Conservation (phyloP, 345 rosid genomes). For the Arabidopsis suecica region DNA sequence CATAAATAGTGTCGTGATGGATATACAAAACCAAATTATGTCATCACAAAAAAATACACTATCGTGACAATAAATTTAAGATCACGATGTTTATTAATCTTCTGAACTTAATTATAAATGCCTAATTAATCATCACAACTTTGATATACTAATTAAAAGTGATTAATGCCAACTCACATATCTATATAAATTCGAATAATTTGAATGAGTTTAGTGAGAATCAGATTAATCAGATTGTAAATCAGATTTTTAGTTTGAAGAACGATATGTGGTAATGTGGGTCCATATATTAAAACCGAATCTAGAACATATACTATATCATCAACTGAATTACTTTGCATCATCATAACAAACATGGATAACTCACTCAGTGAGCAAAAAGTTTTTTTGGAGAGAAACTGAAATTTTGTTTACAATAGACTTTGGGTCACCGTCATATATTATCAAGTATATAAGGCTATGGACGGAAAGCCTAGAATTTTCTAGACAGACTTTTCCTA, state of each 20-base stretch:
- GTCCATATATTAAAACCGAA: slow-evolving; percentile 2
- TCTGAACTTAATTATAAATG: neutral
- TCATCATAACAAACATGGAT: neutral
- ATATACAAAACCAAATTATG: slow-evolving; percentile 38
- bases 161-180: neutral
- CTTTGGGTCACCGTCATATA: slow-evolving; percentile 1
- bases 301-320: neutral
- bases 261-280: neutral
- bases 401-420: neutral
- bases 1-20: slow-evolving; percentile 46
- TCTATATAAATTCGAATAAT: neutral
- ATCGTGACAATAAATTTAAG: slow-evolving; percentile 8
- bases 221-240: neutral
- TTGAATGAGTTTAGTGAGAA: neutral
- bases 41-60: slow-evolving; percentile 13
- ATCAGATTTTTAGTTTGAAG: neutral
- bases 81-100: slow-evolving; percentile 8
- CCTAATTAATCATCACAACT: slow-evolving; percentile 2
- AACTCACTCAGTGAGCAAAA: neutral
- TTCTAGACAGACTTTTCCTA: neutral
- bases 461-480: neutral
- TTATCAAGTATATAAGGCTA: neutral
- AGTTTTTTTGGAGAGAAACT: neutral
- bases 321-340: neutral
- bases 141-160: neutral